Conservation (phyloP, 164 flowering plant species). For the Cinnamomum micranthum region DNA sequence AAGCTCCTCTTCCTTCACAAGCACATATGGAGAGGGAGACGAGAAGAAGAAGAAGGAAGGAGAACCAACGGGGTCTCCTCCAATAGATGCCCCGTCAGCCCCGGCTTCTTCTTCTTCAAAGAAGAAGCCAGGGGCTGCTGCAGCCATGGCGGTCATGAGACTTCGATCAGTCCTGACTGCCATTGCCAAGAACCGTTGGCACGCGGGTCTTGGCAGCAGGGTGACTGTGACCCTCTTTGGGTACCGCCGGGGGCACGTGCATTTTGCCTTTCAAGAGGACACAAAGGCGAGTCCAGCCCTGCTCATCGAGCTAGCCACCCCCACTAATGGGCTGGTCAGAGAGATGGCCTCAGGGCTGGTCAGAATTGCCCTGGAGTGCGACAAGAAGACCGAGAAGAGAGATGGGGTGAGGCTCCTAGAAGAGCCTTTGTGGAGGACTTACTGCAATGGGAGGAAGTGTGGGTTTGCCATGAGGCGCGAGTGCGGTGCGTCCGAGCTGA, state of each 20-base stretch:
- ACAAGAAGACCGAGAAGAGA: slow-evolving; percentile 34
- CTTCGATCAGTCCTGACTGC: slow-evolving; percentile 46
- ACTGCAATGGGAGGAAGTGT: slow-evolving; percentile 83
- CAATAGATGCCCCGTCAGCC: not conserved
- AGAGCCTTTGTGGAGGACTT: slow-evolving; percentile 81
- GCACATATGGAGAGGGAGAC: slow-evolving; percentile 11
- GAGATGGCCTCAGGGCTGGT: slow-evolving; percentile 98
- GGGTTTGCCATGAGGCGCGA: slow-evolving; percentile 66
- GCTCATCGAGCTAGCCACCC: slow-evolving; percentile 70
- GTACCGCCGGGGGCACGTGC: slow-evolving; percentile 76
- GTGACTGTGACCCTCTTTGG: slow-evolving; percentile 88
- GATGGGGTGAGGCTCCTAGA: slow-evolving; percentile 47
- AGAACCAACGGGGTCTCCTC: slow-evolving; percentile 21
- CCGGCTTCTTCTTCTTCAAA: slow-evolving; percentile 7
- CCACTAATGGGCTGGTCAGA: slow-evolving; percentile 66
- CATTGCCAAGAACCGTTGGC: slow-evolving; percentile 13
- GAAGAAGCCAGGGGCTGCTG: slow-evolving; percentile 26
- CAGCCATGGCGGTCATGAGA: slow-evolving; percentile 25
- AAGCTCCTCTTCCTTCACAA: not conserved
- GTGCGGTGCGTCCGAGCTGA: slow-evolving; percentile 65
- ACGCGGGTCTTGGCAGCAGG: slow-evolving; percentile 32
- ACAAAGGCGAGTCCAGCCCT: slow-evolving; percentile 56
- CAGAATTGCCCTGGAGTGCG: slow-evolving; percentile 85
- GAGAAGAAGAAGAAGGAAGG: slow-evolving; percentile 35
- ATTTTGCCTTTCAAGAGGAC: slow-evolving; percentile 73